These are phyloP conservation scores for Avena eriantha DNA, from an alignment of 176 grass and related monocot genomes.

Conservation along the genomic window DNA sequence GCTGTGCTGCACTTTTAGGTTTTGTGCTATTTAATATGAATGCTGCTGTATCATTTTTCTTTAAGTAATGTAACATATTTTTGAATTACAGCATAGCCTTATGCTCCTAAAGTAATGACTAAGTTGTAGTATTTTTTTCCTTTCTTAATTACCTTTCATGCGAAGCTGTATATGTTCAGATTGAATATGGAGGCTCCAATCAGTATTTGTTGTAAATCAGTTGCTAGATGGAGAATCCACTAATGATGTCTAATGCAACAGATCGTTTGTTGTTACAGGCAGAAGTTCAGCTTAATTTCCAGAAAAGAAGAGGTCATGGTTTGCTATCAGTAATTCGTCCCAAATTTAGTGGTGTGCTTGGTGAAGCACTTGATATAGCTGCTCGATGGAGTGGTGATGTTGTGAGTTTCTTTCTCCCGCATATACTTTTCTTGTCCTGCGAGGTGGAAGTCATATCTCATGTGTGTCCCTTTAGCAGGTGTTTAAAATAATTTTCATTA, in stretches of 20 bases:
- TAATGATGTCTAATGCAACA: constrained; percentile 16
- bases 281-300: constrained; percentile 99
- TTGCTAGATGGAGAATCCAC: constrained; percentile 13
- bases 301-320: constrained; percentile 98
- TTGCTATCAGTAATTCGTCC: constrained; percentile 84
- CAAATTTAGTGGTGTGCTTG: constrained; percentile 97
- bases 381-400: constrained; percentile 99
- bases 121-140: not conserved
- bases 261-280: constrained; percentile 65
- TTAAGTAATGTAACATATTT: constrained; percentile 11
- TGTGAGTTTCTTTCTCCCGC: constrained; percentile 67
- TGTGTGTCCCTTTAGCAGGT: constrained; percentile 13
- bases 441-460: constrained; percentile 15
- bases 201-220: constrained; percentile 20
- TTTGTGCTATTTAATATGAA: constrained; percentile 20
- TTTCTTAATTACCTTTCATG: not conserved
- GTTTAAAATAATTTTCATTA: constrained; percentile 17
- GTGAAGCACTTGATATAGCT: constrained; percentile 95
- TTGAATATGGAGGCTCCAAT: constrained; percentile 27
- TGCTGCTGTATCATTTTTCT: constrained; percentile 22
- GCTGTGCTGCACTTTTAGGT: constrained; percentile 28
- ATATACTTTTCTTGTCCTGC: constrained; percentile 5
- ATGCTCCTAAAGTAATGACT: constrained; percentile 18
- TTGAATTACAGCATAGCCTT: not conserved
- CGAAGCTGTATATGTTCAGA: constrained; percentile 10